Conservation (phyloP, 495 filamentous ascomycete species). For the Penicillium dipodomyicola region DNA sequence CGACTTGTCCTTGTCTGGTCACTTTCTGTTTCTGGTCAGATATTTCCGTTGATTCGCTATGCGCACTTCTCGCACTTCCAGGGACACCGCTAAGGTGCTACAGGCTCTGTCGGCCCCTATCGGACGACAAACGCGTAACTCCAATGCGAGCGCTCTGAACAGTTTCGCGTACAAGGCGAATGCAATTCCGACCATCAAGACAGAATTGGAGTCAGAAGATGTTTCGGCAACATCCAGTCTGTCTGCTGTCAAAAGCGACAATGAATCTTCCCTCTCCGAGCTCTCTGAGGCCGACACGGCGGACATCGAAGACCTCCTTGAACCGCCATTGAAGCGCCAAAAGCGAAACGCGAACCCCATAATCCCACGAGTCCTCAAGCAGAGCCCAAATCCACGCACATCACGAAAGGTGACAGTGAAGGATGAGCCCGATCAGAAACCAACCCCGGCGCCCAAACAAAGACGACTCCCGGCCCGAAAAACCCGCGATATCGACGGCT, state of each 20-base stretch:
- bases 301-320: conserved; percentile 67
- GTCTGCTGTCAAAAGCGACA: conserved; percentile 20
- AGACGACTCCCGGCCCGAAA: conserved; percentile 65
- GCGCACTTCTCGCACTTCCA: conserved; percentile 60
- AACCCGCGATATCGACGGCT: conserved; percentile 55
- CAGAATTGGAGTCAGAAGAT: conserved; percentile 18
- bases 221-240: conserved; percentile 12
- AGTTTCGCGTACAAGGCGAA: conserved; percentile 32
- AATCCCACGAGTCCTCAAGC: conserved; percentile 16
- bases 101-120: conserved; percentile 44
- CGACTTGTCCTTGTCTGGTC: background rate
- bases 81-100: conserved; percentile 55
- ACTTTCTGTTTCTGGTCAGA: background rate
- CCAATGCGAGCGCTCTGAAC: conserved; percentile 26
- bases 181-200: conserved; percentile 10
- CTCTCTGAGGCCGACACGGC: conserved; percentile 42
- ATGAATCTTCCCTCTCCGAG: conserved; percentile 46
- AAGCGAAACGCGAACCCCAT: conserved; percentile 38
- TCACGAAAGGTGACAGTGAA: conserved; percentile 21
- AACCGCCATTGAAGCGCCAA: conserved; percentile 47
- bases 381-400: conserved; percentile 15
- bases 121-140: conserved; percentile 40
- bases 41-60: conserved; percentile 33
- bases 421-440: conserved; percentile 28
- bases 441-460: conserved; percentile 33